Base-by-base conservation (phyloP, 1,284 basidiomycete genomes). In the Boletellus sp. region DNA sequence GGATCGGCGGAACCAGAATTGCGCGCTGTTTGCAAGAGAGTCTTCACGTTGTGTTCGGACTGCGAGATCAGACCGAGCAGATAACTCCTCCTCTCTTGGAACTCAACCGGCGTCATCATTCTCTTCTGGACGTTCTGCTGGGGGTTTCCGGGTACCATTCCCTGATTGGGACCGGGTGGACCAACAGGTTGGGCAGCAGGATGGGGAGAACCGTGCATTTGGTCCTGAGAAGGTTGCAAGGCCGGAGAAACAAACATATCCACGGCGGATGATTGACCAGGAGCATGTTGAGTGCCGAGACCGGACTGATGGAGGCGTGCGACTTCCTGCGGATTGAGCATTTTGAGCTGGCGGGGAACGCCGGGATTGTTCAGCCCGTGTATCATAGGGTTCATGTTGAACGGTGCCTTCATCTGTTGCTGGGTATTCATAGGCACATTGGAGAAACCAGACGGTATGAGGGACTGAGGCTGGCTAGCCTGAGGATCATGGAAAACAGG, bases 141-240 rank as follows among this genome's bases (percentile, higher is more conserved):
- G 18, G 53, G 48, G 18, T 55, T 65, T 4, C 54, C 65, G 35
- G 61, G 53, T 4, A 53, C 48, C 50, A 67, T 64, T 18, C 55
- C 64, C 39, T 61, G 65, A 51, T 49, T 57, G 28, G 51, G 38
- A 30, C 57, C 52, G 19, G 63, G 37, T 5, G 58, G 55, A 18
- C 55, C 64, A 5, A 58, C 50, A 15, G 60, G 32, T 28, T 68
- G 66, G 21, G 58, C 44, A 48, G 66, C 61, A 3, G 65, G 55
- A 65, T 77, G 78, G 0, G 81, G 81, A 12, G 81, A 82, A 5
- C 74, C 71, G 22, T 75, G 78, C 44, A 74, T 67, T 44, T 77
- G 75, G 43, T 75, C 70, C 44, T 71, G 69, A 32, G 73, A 66
- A 51, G 65, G 58, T 15, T 68, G 61, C 62, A 77, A 70, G 24